Evolutionary conservation across 768 basidiomycete genomes (phyloP).

Genomic region (Tricholomella constricta): DNA sequence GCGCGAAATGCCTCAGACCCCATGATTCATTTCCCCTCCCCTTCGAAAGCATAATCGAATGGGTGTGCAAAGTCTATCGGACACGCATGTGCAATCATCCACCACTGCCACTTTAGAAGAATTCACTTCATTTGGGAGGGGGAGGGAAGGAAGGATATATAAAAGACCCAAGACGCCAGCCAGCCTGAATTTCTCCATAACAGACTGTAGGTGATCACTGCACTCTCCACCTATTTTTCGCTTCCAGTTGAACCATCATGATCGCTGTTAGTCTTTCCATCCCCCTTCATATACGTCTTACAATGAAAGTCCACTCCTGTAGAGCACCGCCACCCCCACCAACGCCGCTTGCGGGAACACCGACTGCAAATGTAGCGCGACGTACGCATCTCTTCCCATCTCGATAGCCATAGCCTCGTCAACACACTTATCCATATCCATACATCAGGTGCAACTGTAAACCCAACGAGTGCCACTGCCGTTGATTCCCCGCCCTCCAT

Average conservation of each 20-base stretch:
- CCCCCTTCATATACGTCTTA: background rate
- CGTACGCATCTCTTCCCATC: slow-evolving; percentile 18
- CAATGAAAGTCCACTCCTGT: too few relatives aligned
- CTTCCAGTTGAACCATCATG: slow-evolving; percentile 8
- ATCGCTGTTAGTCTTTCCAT: slow-evolving; percentile 11
- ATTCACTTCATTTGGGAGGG: background rate
- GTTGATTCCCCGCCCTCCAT: slow-evolving; percentile 2
- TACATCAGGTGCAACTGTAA: slow-evolving; percentile 22
- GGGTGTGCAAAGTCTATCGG: background rate
- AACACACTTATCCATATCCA: too few relatives aligned
- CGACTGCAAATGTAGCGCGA: slow-evolving; percentile 24
- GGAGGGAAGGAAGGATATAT: background rate
- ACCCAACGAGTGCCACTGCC: slow-evolving; percentile 22
- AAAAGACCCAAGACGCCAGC: too few relatives aligned
- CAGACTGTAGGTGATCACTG: too few relatives aligned
- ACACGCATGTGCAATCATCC: background rate
- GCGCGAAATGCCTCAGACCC: background rate
- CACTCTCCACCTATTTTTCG: background rate
- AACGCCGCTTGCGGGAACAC: slow-evolving; percentile 29
- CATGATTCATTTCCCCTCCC: background rate
- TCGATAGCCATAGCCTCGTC: too few relatives aligned
- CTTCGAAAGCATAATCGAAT: background rate
- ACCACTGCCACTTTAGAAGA: background rate
- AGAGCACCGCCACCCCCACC: slow-evolving; percentile 30
- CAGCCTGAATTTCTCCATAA: background rate